Conservation (phyloP, 306 rosid species). For the Coriaria nepalensis region DNA sequence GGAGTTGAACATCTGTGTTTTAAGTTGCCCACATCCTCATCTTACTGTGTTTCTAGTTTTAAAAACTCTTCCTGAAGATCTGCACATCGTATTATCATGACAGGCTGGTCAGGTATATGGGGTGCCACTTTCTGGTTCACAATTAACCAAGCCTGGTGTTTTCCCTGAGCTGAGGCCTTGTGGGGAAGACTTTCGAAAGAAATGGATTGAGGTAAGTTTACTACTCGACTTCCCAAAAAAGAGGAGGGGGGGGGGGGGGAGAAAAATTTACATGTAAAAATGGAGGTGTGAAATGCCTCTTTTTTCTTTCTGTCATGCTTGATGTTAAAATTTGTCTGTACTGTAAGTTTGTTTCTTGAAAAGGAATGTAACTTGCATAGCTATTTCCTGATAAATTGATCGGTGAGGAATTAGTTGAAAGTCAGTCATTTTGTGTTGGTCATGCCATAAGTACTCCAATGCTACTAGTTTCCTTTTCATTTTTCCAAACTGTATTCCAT, state of each 20-base stretch:
- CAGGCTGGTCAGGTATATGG: constrained; percentile 98
- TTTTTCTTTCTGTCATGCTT: no score
- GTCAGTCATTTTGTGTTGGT: no score
- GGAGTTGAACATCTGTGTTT: not conserved
- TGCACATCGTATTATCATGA: constrained; percentile 15
- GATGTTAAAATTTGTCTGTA: no score
- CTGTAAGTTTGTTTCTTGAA: no score
- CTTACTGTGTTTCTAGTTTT: not conserved
- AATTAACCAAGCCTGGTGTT: constrained; percentile 57
- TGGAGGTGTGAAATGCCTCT: no score
- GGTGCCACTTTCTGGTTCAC: constrained; percentile 73
- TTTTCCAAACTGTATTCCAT: not conserved
- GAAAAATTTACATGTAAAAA: no score
- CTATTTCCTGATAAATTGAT: no score
- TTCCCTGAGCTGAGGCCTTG: constrained; percentile 70
- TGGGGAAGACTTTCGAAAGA: constrained; percentile 68
- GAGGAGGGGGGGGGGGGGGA: no score
- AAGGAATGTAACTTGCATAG: no score
- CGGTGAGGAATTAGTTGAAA: no score
- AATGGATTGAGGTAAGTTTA: constrained; percentile 82
- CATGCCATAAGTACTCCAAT: no score
- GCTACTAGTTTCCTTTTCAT: not conserved
- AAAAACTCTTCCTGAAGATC: constrained; percentile 14
- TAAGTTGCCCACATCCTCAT: constrained; percentile 3
- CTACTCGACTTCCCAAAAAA: not conserved